Evolutionary conservation across 2,329 filamentous ascomycete species (phyloP).

Genomic region (Hortaea sp.): DNA sequence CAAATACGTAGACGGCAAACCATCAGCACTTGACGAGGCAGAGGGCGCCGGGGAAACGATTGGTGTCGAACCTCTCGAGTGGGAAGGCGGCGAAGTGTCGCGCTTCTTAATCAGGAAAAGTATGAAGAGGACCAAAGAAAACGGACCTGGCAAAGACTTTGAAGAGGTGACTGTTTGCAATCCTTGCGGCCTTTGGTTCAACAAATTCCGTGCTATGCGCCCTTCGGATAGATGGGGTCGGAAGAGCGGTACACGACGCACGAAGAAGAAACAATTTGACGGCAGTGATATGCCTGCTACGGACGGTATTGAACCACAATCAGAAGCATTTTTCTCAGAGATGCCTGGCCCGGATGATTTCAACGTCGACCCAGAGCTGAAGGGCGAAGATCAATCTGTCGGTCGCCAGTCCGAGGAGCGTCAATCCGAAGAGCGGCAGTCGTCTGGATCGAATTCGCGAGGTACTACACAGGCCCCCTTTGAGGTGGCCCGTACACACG

Average conservation of each 20-base stretch:
- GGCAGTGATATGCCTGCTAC: conserved; percentile 10
- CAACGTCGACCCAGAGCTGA: neutral
- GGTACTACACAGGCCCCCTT: neutral
- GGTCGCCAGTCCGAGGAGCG: neutral
- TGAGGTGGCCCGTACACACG: conserved; percentile 2
- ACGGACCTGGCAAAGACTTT: conserved; percentile 39
- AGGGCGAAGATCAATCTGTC: neutral
- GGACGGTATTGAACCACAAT: conserved; percentile 21
- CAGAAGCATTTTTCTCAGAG: conserved; percentile 24
- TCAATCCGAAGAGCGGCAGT: conserved; percentile 6
- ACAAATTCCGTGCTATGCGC: conserved; percentile 75
- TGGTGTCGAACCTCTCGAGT: conserved; percentile 58
- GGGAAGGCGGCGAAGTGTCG: conserved; percentile 52
- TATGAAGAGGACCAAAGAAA: conserved; percentile 44
- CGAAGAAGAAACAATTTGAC: conserved; percentile 18
- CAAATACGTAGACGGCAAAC: conserved; percentile 61
- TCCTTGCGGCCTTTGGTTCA: conserved; percentile 90
- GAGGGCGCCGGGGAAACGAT: conserved; percentile 64
- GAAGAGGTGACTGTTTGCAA: conserved; percentile 76
- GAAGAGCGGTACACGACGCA: conserved; percentile 14
- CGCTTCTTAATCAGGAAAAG: conserved; percentile 73
- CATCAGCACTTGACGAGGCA: conserved; percentile 59
- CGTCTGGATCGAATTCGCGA: neutral
- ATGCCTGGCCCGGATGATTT: conserved; percentile 16
- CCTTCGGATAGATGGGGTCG: conserved; percentile 71